phyloP scores from a whole-genome alignment of 371 early-diverging fungal species.

The Mortierella sp. region DNA sequence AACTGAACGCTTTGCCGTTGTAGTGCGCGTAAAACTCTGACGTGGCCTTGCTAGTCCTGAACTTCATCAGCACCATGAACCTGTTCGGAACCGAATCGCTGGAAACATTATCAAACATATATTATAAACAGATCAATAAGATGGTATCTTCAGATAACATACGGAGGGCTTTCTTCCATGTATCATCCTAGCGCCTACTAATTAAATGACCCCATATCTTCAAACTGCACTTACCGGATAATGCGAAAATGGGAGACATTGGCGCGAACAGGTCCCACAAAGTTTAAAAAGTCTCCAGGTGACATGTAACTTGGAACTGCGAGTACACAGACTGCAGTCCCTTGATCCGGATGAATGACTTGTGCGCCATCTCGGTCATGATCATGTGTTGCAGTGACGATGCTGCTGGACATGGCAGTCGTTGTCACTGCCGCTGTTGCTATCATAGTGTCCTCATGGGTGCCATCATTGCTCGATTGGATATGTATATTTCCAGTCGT shows the following conservation, averaged over 20 bases:
- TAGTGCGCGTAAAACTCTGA: slow-evolving; percentile 76
- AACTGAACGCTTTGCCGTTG: slow-evolving; percentile 85
- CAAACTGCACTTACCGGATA: slow-evolving; percentile 60
- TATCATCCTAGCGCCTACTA: too few species aligned
- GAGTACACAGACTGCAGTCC: slow-evolving; percentile 74
- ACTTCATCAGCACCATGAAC: slow-evolving; percentile 86
- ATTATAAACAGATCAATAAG: too few species aligned
- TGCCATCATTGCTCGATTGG: slow-evolving; percentile 6
- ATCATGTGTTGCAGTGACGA: neutral
- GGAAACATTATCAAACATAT: slow-evolving; percentile 1
- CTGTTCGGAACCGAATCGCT: slow-evolving; percentile 85
- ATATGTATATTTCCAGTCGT: slow-evolving; percentile 44
- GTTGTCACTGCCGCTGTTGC: neutral
- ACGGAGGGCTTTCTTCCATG: slow-evolving; percentile 3
- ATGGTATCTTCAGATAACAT: too few species aligned
- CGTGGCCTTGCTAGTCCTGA: slow-evolving; percentile 68
- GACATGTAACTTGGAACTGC: slow-evolving; percentile 92
- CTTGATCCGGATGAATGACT: slow-evolving; percentile 45
- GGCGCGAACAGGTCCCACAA: slow-evolving; percentile 73
- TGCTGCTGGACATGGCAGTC: slow-evolving; percentile 14
- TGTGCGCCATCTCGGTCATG: slow-evolving; percentile 34
- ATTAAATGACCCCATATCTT: too few species aligned
- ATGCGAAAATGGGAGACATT: slow-evolving; percentile 75
- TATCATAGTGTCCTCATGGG: neutral
- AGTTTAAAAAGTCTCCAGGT: slow-evolving; percentile 84